These are phyloP conservation scores for Coelastrella sp. DNA, from an alignment of 139 green algal species.

Conservation along the genomic window DNA sequence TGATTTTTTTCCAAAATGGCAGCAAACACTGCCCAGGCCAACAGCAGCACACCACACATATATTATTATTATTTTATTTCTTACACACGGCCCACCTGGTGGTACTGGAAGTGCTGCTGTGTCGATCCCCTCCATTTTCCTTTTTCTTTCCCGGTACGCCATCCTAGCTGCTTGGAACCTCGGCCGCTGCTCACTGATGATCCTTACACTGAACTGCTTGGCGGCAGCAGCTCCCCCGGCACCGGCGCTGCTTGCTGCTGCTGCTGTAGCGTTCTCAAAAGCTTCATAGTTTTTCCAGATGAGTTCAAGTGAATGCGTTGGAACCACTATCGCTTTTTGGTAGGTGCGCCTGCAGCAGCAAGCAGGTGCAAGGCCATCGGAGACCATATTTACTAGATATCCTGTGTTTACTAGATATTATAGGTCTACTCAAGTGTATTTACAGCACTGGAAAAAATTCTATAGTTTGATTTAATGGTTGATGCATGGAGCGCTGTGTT, in stretches of 20 bases:
- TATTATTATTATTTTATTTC: too few species aligned
- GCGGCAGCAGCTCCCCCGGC: background rate
- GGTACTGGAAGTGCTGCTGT: conserved; percentile 68
- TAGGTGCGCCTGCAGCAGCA: conserved; percentile 66
- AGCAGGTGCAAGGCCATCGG: background rate
- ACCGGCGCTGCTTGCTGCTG: conserved; percentile 4
- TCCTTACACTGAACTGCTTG: conserved; percentile 56
- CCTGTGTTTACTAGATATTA: background rate
- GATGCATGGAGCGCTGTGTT: too few species aligned
- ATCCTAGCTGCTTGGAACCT: conserved; percentile 73
- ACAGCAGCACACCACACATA: background rate
- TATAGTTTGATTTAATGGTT: too few species aligned
- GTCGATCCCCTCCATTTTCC: conserved; percentile 65
- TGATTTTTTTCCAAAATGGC: too few species aligned
- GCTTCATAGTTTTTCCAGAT: conserved; percentile 92
- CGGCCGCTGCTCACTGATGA: conserved; percentile 88
- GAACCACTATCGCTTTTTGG: conserved; percentile 86
- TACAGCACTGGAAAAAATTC: too few species aligned
- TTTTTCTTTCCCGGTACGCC: conserved; percentile 52
- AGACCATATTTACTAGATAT: background rate
- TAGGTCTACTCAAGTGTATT: background rate
- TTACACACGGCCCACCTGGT: conserved; percentile 61
- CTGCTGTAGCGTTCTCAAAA: conserved; percentile 76
- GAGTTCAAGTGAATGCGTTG: conserved; percentile 77
- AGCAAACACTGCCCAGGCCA: background rate